These are phyloP conservation scores for Trichoderma koningiopsis DNA, from an alignment of 2,329 filamentous ascomycete species.

Conservation along the genomic window DNA sequence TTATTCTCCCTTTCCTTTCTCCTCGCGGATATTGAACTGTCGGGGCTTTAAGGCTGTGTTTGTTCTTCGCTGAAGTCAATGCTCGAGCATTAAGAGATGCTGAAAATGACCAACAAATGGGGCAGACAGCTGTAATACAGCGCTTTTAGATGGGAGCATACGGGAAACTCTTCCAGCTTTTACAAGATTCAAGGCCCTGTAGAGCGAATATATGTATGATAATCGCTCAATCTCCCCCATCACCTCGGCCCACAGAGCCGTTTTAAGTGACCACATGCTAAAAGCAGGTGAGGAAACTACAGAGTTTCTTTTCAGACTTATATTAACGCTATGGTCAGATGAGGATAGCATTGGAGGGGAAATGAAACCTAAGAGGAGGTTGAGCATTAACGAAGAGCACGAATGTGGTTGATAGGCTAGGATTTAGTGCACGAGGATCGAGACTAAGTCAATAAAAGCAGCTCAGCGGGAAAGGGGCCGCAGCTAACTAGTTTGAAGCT, in stretches of 20 bases:
- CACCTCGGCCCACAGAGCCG: not conserved
- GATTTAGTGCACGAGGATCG: not conserved
- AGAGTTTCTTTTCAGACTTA: not conserved
- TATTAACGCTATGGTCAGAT: slow-evolving; percentile 12
- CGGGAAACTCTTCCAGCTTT: not conserved
- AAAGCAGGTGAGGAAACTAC: not conserved
- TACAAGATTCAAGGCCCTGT: not conserved
- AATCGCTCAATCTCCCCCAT: not conserved
- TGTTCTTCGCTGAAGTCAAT: not conserved
- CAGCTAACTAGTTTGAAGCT: not conserved
- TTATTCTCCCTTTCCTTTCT: not conserved
- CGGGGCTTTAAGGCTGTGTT: not conserved
- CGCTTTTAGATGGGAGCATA: not conserved
- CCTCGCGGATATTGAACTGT: not conserved
- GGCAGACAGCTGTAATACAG: not conserved
- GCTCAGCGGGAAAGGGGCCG: not conserved
- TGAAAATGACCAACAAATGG: not conserved
- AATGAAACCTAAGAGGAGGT: slow-evolving; percentile 7
- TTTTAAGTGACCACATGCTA: slow-evolving; percentile 13
- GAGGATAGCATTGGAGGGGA: not conserved
- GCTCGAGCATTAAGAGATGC: not conserved
- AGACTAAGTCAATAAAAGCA: not conserved
- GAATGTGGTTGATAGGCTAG: slow-evolving; percentile 13
- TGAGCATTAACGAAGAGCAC: not conserved
- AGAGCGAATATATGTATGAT: not conserved